phyloP scores from a whole-genome alignment of 2,329 filamentous ascomycete genomes.

The Mycogone perniciosa region DNA sequence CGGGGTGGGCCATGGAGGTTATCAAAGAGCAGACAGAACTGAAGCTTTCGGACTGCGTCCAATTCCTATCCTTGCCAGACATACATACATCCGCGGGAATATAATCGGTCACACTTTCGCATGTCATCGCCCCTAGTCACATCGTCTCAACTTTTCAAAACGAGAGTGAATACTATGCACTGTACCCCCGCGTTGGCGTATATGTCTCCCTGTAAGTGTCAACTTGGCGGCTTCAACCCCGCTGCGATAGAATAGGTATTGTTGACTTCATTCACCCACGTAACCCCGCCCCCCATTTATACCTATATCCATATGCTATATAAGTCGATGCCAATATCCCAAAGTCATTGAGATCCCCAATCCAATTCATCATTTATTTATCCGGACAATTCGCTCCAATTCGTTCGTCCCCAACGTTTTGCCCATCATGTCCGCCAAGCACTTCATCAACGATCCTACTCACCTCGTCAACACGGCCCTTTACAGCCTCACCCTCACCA shows the following conservation, averaged over 20 bases:
- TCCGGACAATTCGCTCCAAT: neutral
- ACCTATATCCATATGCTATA: neutral
- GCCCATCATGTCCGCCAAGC: constrained; percentile 55
- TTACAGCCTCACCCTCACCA: constrained; percentile 70
- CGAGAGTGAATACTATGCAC: too few relatives aligned
- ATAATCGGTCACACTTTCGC: too few relatives aligned
- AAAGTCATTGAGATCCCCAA: too few relatives aligned
- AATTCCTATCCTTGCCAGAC: too few relatives aligned
- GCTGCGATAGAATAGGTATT: constrained; percentile 1
- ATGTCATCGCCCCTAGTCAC: too few relatives aligned
- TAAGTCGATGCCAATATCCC: neutral
- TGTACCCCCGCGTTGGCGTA: too few relatives aligned
- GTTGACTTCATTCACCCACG: neutral
- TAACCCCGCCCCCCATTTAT: constrained; percentile 7
- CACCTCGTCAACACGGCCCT: constrained; percentile 74
- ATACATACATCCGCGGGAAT: too few relatives aligned
- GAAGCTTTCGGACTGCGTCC: too few relatives aligned
- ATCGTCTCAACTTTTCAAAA: too few relatives aligned
- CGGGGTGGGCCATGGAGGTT: too few relatives aligned
- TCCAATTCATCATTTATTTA: neutral
- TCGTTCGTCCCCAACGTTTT: neutral
- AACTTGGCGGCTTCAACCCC: constrained; percentile 7
- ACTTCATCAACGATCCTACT: constrained; percentile 82
- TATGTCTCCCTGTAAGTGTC: neutral
- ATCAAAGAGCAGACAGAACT: too few relatives aligned